Evolutionary conservation across 306 rosid species (phyloP).

Genomic region (Ormosia emarginata): DNA sequence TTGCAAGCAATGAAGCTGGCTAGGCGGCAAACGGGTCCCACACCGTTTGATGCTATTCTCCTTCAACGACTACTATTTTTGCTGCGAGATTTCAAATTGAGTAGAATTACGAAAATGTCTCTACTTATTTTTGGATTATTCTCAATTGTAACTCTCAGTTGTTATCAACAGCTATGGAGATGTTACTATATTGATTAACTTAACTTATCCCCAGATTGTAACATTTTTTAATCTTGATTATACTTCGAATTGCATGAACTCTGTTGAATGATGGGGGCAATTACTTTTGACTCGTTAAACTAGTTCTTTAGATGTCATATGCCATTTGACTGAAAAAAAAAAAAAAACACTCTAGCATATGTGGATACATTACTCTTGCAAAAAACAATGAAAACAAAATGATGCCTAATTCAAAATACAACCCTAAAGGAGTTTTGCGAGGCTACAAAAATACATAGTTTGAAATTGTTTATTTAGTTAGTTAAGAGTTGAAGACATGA

Average conservation of each 20-base stretch:
- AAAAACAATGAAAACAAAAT: background rate
- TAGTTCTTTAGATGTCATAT: background rate
- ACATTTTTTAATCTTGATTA: no score
- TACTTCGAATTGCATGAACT: background rate
- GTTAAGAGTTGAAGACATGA: no score
- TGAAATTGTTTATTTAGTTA: no score
- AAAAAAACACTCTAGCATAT: background rate
- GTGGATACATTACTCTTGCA: background rate
- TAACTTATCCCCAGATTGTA: no score
- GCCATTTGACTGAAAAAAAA: background rate
- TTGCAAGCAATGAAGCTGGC: background rate
- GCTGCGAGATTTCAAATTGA: background rate
- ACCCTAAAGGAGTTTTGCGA: no score
- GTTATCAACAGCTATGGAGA: background rate
- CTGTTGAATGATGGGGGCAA: background rate
- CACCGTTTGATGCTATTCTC: background rate
- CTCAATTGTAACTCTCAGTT: background rate
- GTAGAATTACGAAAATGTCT: conserved; percentile 5
- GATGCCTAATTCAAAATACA: no score
- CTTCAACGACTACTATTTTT: background rate
- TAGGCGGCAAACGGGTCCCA: background rate
- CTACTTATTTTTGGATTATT: background rate
- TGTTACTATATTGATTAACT: no score
- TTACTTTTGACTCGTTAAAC: background rate
- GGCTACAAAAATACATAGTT: no score